A percentile compares a stretch with the other conserved stretches of the same genome.
Conservation (phyloP, 805 yeast genomes). For the Jamesozyma hellenica region DNA sequence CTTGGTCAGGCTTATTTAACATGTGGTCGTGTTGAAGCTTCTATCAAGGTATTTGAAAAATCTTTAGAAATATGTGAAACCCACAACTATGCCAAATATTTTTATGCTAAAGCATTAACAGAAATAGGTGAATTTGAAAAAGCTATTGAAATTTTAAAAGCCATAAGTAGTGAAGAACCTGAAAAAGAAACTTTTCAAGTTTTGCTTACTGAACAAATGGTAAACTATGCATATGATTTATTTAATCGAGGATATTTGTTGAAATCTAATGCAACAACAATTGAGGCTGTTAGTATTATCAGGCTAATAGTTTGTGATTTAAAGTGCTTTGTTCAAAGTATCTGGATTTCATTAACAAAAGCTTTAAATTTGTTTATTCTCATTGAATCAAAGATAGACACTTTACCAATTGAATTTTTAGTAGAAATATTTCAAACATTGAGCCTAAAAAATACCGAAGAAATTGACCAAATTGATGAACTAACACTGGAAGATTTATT, state of each 20-base stretch:
- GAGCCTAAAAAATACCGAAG: slow-evolving; percentile 9
- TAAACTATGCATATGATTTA: slow-evolving; percentile 44
- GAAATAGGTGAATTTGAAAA: slow-evolving; percentile 56
- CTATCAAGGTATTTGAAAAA: slow-evolving; percentile 66
- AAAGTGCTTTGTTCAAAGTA: slow-evolving; percentile 33
- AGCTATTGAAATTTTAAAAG: slow-evolving; percentile 41
- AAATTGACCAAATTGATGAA: slow-evolving; percentile 23
- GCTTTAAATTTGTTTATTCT: slow-evolving; percentile 43
- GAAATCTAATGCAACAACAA: slow-evolving; percentile 45
- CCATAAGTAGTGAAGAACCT: slow-evolving; percentile 36
- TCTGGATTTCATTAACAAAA: slow-evolving; percentile 62
- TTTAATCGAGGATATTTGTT: slow-evolving; percentile 54
- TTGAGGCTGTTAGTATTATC: slow-evolving; percentile 34
- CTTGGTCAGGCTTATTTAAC: slow-evolving; percentile 90
- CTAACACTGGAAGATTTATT: slow-evolving; percentile 13
- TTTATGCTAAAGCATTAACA: slow-evolving; percentile 56
- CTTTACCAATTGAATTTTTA: slow-evolving; percentile 40
- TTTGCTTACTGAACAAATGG: slow-evolving; percentile 47
- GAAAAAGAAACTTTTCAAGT: slow-evolving; percentile 41
- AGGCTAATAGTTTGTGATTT: slow-evolving; percentile 12
- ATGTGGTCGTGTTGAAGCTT: slow-evolving; percentile 81
- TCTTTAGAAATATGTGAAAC: slow-evolving; percentile 45
- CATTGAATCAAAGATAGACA: slow-evolving; percentile 43
- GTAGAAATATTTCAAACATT: slow-evolving; percentile 21
- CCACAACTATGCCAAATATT: slow-evolving; percentile 54